Conservation (phyloP, 176 grass and related monocot species). For the Carex cristatella region DNA sequence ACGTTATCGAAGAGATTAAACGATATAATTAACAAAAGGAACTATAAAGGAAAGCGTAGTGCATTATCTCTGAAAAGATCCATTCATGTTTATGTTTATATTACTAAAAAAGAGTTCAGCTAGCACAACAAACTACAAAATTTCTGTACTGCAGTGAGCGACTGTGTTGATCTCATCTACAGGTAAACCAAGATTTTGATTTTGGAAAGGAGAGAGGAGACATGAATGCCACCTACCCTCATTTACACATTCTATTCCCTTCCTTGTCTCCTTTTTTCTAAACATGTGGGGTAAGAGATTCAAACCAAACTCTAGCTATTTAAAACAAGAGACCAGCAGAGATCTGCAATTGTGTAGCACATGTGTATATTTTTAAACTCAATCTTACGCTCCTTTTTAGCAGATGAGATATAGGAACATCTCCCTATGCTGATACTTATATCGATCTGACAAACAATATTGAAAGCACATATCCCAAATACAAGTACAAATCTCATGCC, state of each 20-base stretch:
- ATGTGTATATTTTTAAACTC: neutral
- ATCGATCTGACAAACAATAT: neutral
- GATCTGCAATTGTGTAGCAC: neutral
- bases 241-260: constrained; percentile 21
- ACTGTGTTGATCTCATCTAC: neutral
- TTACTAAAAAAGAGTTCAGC: too few species aligned
- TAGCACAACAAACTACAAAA: neutral
- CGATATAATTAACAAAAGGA: neutral
- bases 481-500: neutral
- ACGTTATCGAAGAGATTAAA: neutral
- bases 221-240: constrained; percentile 5
- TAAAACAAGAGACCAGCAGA: neutral
- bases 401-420: neutral
- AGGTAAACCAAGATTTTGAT: neutral
- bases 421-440: neutral
- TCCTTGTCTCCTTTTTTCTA: constrained; percentile 10
- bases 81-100: too few species aligned
- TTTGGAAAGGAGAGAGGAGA: neutral
- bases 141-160: neutral
- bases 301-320: neutral
- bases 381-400: neutral
- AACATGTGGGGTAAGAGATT: constrained; percentile 10
- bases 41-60: neutral
- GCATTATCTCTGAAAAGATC: too few species aligned
- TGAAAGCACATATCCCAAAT: neutral